phyloP scores from a whole-genome alignment of 2,329 filamentous ascomycete genomes.

The Beauveria asiatica region DNA sequence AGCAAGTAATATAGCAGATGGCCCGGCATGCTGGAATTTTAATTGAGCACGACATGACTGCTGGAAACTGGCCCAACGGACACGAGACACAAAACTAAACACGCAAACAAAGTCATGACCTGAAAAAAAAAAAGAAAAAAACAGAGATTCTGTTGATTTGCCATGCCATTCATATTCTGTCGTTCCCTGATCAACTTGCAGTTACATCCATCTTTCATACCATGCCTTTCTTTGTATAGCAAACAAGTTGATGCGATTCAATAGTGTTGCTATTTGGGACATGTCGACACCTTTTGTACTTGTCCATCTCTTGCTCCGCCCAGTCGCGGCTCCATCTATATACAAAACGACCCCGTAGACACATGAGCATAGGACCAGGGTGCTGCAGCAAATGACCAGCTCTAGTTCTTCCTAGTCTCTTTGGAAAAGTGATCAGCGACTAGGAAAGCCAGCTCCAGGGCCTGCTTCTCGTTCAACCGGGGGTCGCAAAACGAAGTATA shows the following conservation, averaged over 20 bases:
- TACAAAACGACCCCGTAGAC: not conserved
- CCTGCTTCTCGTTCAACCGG: constrained; percentile 93
- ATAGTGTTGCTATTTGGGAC: not conserved
- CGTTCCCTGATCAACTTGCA: too few species aligned
- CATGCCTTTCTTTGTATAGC: not conserved
- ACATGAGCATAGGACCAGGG: not conserved
- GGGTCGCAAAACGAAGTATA: constrained; percentile 98
- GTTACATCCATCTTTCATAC: too few species aligned
- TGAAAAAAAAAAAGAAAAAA: not conserved
- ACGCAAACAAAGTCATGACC: too few species aligned
- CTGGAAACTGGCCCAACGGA: too few species aligned
- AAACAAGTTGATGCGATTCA: not conserved
- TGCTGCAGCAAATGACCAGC: not conserved
- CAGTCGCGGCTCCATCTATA: constrained; percentile 1
- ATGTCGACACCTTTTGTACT: not conserved
- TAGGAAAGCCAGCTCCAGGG: constrained; percentile 86
- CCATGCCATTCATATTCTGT: too few species aligned
- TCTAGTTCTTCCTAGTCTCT: constrained; percentile 19
- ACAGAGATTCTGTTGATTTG: too few species aligned
- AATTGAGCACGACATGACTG: not conserved
- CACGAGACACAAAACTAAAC: too few species aligned
- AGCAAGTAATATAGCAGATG: not conserved
- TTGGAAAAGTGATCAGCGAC: constrained; percentile 70
- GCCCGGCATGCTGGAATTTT: not conserved
- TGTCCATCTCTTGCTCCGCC: constrained; percentile 1